Evolutionary conservation across 441 rosid species (phyloP), one percentile per base, ranked within the genome.

Genomic region (Rhodomyrtus psidioides): DNA sequence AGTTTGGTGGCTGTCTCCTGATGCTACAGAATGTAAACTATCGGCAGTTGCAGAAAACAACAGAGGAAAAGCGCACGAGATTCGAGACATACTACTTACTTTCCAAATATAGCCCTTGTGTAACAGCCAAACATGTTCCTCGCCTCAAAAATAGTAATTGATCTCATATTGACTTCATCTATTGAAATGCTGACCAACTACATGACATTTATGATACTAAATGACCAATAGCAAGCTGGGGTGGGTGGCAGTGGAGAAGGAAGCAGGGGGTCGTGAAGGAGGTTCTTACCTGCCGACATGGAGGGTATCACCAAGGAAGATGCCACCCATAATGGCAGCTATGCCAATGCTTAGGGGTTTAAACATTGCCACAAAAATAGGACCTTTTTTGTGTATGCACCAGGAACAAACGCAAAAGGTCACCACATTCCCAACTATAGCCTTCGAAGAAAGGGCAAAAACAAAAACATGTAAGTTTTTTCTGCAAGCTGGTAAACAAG

Each of bases 321-420:
- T 84, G 84, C 81, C 88, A 54, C 95, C 88, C 86, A 89, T n/a
- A 9, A 93, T 85, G 74, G 93, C 92, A 83, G 94, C 92, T 86
- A 90, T 82, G 53, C 89, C 93, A 51, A 92, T 92, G 62, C 93
- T 86, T 85, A 92, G 46, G 12, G 95, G 94, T 84, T 90, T 91
- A 89, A 93, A 93, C 90, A 89, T 90, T 70, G 93, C 95, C 75
- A 93, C 94, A 83, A 93, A 93, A 42, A 92, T 90, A 4, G 95
- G 94, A 56, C 95, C 95, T 90, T 93, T 92, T 65, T 82, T 83
- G 12, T 49, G 88, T 84, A 92, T 88, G 89, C 93, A 91, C 92
- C 93, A 92, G 82, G 94, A 85, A 28, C 59, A 0, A 23, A 89
- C 88, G 26, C 49, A 82, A 65, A 24, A 89, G 34, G 92, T 85